Evolutionary conservation across 2,329 filamentous ascomycete species (phyloP).

Genomic region (Coniochaeta sp.): DNA sequence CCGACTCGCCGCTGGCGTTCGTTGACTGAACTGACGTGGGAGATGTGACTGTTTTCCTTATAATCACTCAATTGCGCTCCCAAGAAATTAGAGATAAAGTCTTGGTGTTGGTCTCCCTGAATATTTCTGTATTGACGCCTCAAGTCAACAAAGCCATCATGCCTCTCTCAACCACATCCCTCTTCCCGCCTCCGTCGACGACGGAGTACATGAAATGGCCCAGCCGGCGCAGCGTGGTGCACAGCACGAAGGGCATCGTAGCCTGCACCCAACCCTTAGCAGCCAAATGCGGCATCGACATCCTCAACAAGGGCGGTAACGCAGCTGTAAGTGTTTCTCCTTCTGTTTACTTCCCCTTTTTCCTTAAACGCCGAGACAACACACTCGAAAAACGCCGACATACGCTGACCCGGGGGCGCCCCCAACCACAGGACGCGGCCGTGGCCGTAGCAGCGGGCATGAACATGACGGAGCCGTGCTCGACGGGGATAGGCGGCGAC

Average conservation of each 20-base stretch:
- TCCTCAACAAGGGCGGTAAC: slow-evolving; percentile 83
- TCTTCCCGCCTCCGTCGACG: slow-evolving; percentile 38
- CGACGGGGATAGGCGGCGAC: slow-evolving; percentile 92
- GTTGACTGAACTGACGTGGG: no score
- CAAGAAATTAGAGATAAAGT: slow-evolving; percentile 40
- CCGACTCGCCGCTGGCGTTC: no score
- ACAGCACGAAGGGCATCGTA: slow-evolving; percentile 88
- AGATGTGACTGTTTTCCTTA: no score
- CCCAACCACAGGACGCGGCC: slow-evolving; percentile 83
- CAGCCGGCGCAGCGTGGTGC: slow-evolving; percentile 83
- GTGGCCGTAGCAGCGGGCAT: slow-evolving; percentile 91
- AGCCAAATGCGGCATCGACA: slow-evolving; percentile 75
- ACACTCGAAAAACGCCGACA: no score
- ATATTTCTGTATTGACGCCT: slow-evolving; percentile 62
- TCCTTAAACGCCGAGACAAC: not conserved
- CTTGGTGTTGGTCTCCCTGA: slow-evolving; percentile 35
- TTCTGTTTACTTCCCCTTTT: slow-evolving; percentile 2
- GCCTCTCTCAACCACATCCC: slow-evolving; percentile 38
- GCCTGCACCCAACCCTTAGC: slow-evolving; percentile 86
- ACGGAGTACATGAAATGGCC: slow-evolving; percentile 58
- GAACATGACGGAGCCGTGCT: slow-evolving; percentile 88
- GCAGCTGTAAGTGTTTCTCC: slow-evolving; percentile 61
- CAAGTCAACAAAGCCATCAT: slow-evolving; percentile 24
- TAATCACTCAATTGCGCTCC: no score
- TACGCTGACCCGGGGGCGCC: slow-evolving; percentile 47